These are phyloP conservation scores for Eutrema japonicum DNA, from an alignment of 345 rosid species.

Conservation along the genomic window DNA sequence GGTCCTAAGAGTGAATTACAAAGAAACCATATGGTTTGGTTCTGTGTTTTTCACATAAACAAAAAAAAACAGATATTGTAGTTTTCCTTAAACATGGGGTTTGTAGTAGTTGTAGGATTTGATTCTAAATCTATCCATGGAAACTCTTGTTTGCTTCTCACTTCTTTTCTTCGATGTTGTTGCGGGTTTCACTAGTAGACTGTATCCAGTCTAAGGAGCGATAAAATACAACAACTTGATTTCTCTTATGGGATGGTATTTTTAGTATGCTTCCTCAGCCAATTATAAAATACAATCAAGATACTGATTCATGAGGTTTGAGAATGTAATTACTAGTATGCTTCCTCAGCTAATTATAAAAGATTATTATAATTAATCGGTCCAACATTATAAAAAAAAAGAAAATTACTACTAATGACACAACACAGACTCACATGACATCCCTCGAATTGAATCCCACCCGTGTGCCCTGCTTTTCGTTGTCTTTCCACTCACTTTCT, in stretches of 20 bases:
- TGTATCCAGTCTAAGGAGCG: constrained; percentile 5
- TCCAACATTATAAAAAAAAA: background rate
- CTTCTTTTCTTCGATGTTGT: background rate
- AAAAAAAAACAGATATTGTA: constrained; percentile 1
- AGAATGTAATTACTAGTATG: too few species aligned
- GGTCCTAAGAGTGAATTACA: constrained; percentile 20
- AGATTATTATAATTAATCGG: background rate
- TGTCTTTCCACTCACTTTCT: constrained; percentile 36
- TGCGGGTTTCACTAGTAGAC: background rate
- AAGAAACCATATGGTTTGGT: constrained; percentile 19
- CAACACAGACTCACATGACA: background rate
- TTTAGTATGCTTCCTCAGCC: too few species aligned
- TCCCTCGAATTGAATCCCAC: constrained; percentile 28
- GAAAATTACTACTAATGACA: constrained; percentile 7
- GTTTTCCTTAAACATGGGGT: constrained; percentile 21
- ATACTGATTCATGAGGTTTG: too few species aligned
- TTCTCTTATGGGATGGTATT: too few species aligned
- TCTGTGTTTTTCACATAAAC: background rate
- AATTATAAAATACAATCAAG: too few species aligned
- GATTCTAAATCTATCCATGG: constrained; percentile 13
- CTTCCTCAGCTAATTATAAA: too few species aligned
- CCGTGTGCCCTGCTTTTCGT: constrained; percentile 33
- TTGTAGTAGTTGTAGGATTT: constrained; percentile 26
- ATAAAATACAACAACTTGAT: too few species aligned
- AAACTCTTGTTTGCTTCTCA: constrained; percentile 26